Conservation (phyloP, 257 asterid species). For the Oldenlandia corymbosa region DNA sequence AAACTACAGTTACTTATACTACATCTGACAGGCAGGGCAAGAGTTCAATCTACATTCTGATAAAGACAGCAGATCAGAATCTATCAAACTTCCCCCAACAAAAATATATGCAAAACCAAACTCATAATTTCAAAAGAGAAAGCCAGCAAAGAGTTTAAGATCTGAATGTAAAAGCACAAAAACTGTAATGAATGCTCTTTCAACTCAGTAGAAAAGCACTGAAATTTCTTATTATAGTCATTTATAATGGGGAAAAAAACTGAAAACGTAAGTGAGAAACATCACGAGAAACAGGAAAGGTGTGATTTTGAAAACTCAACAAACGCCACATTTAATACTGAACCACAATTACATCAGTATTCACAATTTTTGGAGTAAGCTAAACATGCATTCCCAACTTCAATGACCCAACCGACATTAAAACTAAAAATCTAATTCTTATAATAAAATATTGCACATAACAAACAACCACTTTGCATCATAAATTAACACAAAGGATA, state of each 20-base stretch:
- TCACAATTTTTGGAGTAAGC: background rate
- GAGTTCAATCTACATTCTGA: slow-evolving; percentile 1
- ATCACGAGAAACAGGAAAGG: background rate
- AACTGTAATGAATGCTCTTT: background rate
- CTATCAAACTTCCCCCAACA: background rate
- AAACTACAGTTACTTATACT: background rate
- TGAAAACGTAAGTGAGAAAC: background rate
- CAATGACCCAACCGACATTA: background rate
- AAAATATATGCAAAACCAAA: background rate
- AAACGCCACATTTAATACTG: too few species aligned
- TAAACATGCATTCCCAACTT: background rate
- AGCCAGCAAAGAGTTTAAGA: background rate
- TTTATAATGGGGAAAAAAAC: background rate
- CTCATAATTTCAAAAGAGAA: background rate
- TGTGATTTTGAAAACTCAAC: background rate
- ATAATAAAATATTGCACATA: background rate
- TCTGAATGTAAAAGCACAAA: background rate
- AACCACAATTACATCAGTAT: background rate
- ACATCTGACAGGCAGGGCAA: background rate
- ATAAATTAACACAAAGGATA: background rate
- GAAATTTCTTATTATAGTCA: background rate
- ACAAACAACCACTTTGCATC: background rate
- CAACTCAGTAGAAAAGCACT: background rate
- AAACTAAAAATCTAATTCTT: background rate
- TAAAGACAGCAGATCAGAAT: slow-evolving; percentile 9